phyloP scores from a whole-genome alignment of 2,329 filamentous ascomycete genomes.

The Colletotrichum sojae region DNA sequence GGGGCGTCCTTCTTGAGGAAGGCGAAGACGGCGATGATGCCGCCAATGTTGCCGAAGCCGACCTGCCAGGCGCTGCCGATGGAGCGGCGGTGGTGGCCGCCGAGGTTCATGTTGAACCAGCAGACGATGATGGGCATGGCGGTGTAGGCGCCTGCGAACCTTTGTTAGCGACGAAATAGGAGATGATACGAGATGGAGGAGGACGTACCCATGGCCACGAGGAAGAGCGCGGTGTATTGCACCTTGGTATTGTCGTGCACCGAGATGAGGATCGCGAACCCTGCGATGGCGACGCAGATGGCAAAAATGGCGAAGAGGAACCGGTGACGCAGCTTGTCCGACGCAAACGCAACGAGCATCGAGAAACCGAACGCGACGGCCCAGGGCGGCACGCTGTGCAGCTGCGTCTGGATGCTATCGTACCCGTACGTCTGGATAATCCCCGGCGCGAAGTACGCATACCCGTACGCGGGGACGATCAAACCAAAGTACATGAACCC shows the following conservation, averaged over 20 bases:
- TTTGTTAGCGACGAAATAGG: too few species aligned
- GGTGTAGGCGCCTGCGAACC: slow-evolving; percentile 69
- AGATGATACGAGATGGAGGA: too few species aligned
- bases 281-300: slow-evolving; percentile 78
- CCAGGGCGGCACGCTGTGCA: slow-evolving; percentile 72
- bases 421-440: slow-evolving; percentile 80
- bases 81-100: slow-evolving; percentile 78
- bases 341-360: slow-evolving; percentile 80
- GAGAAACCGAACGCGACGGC: slow-evolving; percentile 82
- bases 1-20: slow-evolving; percentile 79
- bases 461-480: slow-evolving; percentile 83
- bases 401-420: slow-evolving; percentile 68
- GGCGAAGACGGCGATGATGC: slow-evolving; percentile 81
- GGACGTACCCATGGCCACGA: slow-evolving; percentile 77
- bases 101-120: slow-evolving; percentile 87
- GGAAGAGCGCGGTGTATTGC: slow-evolving; percentile 85
- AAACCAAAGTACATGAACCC: slow-evolving; percentile 87
- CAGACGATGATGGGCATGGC: slow-evolving; percentile 92
- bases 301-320: slow-evolving; percentile 80
- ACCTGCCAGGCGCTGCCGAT: slow-evolving; percentile 84
- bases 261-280: slow-evolving; percentile 81
- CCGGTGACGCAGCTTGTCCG: slow-evolving; percentile 80
- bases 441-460: slow-evolving; percentile 82
- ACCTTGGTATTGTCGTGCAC: slow-evolving; percentile 77
- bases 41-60: slow-evolving; percentile 84